Evolutionary conservation across 1,284 basidiomycete species (phyloP).

Genomic region (Tremellales sp.): DNA sequence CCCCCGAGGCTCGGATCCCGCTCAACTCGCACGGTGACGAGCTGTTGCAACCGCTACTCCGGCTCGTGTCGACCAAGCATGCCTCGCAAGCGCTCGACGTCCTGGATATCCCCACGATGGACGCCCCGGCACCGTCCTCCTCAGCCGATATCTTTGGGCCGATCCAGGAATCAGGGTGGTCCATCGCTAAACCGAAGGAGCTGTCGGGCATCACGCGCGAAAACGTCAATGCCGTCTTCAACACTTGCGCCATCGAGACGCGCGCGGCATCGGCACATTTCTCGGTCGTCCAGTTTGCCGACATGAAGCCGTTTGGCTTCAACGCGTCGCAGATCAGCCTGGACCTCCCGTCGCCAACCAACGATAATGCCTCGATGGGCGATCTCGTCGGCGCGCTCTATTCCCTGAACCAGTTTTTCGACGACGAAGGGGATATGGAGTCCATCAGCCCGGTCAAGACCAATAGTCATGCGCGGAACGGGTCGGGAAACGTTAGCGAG

Average conservation of each 20-base stretch:
- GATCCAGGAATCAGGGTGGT: constrained; percentile 80
- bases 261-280: constrained; percentile 50
- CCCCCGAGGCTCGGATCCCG: constrained; percentile 70
- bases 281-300: constrained; percentile 45
- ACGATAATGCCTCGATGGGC: constrained; percentile 57
- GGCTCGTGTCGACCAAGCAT: constrained; percentile 78
- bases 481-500: constrained; percentile 23
- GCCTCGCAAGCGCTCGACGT: constrained; percentile 83
- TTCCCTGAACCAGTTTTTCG: constrained; percentile 81
- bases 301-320: constrained; percentile 29
- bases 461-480: constrained; percentile 17
- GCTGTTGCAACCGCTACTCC: constrained; percentile 82
- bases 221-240: constrained; percentile 78
- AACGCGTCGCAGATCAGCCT: constrained; percentile 23
- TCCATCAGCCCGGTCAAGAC: constrained; percentile 4
- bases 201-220: constrained; percentile 63
- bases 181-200: constrained; percentile 63
- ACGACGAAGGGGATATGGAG: constrained; percentile 51
- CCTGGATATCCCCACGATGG: constrained; percentile 78
- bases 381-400: constrained; percentile 82
- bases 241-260: constrained; percentile 66
- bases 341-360: constrained; percentile 55
- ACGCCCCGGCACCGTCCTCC: constrained; percentile 58
- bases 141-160: constrained; percentile 74
- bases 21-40: constrained; percentile 75